Percentiles rank a stretch among this genome's conserved stretches.
Conservation (phyloP, 2,329 filamentous ascomycete genomes). For the Arthrobotrys sphaeroides region DNA sequence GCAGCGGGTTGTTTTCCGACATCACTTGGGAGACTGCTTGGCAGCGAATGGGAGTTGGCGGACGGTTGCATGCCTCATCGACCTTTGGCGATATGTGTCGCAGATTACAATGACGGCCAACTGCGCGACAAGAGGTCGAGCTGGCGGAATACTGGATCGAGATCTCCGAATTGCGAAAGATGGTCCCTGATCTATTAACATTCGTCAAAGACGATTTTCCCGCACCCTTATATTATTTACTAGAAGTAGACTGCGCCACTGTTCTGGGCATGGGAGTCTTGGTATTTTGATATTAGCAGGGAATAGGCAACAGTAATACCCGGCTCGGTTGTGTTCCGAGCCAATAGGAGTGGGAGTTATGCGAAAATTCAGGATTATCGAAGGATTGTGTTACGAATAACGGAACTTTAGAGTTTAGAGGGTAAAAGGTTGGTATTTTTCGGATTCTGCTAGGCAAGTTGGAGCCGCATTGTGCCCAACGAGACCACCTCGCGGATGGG, state of each 20-base stretch:
- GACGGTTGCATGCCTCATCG: neutral
- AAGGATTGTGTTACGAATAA: neutral
- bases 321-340: neutral
- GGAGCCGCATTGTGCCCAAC: too few species aligned
- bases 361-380: neutral
- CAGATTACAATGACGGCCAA: neutral
- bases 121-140: neutral
- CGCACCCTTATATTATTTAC: too few species aligned
- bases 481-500: too few species aligned
- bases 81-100: neutral
- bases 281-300: neutral
- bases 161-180: neutral
- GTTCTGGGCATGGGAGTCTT: too few species aligned
- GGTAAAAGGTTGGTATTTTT: too few species aligned
- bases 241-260: constrained; percentile 10
- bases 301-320: too few species aligned
- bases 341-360: neutral
- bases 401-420: too few species aligned
- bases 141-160: neutral
- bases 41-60: neutral
- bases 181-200: neutral
- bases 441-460: too few species aligned
- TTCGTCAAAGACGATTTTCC: too few species aligned
- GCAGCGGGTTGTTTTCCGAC: neutral
- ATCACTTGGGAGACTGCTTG: neutral